Evolutionary conservation across 2,329 filamentous ascomycete genomes (phyloP).

Genomic region (Colletotrichum falcatum): DNA sequence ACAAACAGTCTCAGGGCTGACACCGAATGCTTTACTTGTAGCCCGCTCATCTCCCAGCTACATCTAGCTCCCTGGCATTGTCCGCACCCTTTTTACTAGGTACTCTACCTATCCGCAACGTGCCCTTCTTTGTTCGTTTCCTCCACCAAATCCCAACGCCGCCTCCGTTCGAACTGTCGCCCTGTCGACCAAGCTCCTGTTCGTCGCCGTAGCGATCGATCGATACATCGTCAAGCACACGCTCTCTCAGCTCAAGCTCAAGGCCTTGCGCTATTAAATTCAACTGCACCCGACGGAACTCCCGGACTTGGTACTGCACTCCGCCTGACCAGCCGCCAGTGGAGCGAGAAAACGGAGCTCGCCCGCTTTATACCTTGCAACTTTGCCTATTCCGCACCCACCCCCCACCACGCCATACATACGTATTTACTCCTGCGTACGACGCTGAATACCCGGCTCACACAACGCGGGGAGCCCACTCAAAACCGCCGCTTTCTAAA

Average conservation of each 20-base stretch:
- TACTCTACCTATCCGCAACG: too few species aligned
- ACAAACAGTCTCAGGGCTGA: slow-evolving; percentile 34
- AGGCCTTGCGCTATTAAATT: slow-evolving; percentile 17
- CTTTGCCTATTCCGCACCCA: not conserved
- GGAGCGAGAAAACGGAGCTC: slow-evolving; percentile 10
- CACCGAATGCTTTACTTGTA: slow-evolving; percentile 31
- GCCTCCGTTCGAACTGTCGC: slow-evolving; percentile 26
- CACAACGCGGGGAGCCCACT: slow-evolving; percentile 23
- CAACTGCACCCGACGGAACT: not conserved
- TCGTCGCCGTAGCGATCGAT: slow-evolving; percentile 22
- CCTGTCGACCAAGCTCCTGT: slow-evolving; percentile 29
- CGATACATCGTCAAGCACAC: slow-evolving; percentile 20
- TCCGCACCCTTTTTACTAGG: slow-evolving; percentile 12
- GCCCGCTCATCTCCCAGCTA: slow-evolving; percentile 26
- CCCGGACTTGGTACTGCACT: slow-evolving; percentile 16
- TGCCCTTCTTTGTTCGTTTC: slow-evolving; percentile 32
- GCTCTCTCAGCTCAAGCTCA: not conserved
- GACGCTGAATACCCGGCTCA: not conserved
- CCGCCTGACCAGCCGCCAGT: slow-evolving; percentile 26
- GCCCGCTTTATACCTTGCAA: slow-evolving; percentile 13
- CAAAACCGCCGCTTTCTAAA: not conserved
- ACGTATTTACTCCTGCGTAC: not conserved
- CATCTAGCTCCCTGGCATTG: slow-evolving; percentile 6
- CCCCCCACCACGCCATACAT: not conserved
- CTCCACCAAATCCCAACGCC: slow-evolving; percentile 17